These are phyloP conservation scores for Cyclocybe cylindracea DNA, from an alignment of 768 basidiomycete genomes.

Conservation along the genomic window DNA sequence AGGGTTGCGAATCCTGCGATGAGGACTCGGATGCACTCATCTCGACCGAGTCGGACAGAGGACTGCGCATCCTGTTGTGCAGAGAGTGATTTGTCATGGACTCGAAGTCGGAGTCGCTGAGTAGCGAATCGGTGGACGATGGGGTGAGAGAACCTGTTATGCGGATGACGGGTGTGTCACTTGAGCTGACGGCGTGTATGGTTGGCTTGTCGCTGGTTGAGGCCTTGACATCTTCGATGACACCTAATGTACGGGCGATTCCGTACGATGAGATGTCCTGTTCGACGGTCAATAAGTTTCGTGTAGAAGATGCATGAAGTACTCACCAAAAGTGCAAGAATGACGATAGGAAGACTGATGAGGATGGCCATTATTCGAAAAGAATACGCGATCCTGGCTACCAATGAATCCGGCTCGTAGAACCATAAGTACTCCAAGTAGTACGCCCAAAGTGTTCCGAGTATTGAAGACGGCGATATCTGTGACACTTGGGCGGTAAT, in stretches of 20 bases:
- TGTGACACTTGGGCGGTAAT: constrained; percentile 27
- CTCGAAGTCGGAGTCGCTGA: constrained; percentile 28
- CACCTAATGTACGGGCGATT: constrained; percentile 79
- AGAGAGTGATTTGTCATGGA: constrained; percentile 3
- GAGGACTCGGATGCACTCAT: neutral
- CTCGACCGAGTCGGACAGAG: constrained; percentile 9
- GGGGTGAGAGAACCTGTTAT: constrained; percentile 28
- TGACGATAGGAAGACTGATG: constrained; percentile 61
- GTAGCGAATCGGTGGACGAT: constrained; percentile 19
- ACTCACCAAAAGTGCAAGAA: constrained; percentile 56
- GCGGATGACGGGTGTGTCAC: constrained; percentile 30
- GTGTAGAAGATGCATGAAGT: constrained; percentile 8
- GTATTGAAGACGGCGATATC: constrained; percentile 36
- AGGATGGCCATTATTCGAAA: constrained; percentile 70
- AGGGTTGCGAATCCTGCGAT: constrained; percentile 28
- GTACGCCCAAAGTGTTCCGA: constrained; percentile 51
- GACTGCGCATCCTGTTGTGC: constrained; percentile 12
- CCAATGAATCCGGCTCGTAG: constrained; percentile 67
- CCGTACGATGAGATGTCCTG: constrained; percentile 83
- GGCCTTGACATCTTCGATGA: constrained; percentile 73
- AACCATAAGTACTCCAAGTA: constrained; percentile 67
- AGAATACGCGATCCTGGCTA: constrained; percentile 60
- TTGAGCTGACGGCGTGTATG: constrained; percentile 23
- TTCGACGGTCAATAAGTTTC: constrained; percentile 7
- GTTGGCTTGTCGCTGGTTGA: constrained; percentile 64